Evolutionary conservation across 2,329 filamentous ascomycete species (phyloP), one percentile per base, ranked within the genome.

Genomic region (Pseudogymnoascus sp.): DNA sequence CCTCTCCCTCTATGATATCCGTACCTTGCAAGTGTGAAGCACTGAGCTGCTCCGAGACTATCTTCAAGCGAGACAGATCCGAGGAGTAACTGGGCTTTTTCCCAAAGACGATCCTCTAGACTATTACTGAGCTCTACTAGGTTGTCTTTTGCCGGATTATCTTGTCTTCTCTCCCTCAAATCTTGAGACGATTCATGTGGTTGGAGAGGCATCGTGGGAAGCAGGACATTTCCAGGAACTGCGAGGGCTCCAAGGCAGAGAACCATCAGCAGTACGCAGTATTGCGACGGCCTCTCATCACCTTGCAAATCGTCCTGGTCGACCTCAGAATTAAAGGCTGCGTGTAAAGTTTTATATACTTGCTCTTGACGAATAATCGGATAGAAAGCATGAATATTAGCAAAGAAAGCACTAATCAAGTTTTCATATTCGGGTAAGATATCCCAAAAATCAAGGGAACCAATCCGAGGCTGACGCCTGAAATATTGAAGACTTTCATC

Each of bases 11-110:
- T 46, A 46, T 46, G 22, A n/a, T 26, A 46, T 11, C 60, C 67
- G 31, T 28, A 72, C 71, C 71, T 71, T n/a, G 70, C 69, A 8
- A 72, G 63, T 69, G 72, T 72, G 3, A 65, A 66, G 53, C 71
- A 71, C 33, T 73, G 71, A 0, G 71, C 68, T 22, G 71, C 62
- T 11, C 64, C 62, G 1, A 73, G 10, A 1, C 69, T 69, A 24
- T 67, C 62, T 2, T 71, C 66, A 0, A 67, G 65, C 0, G 69
- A 67, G 0, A 69, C 56, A 4, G 63, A 66, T 2, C 72, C 71
- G 0, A 70, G 60, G 0, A 72, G 59, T 0, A 73, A 61, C 16
- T 65, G 66, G 1, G 66, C 67, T 19, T 73, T 73, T 3, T 43
- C 12, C 72, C 35, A 43, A 60, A 43, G 46, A 14, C 4, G 41